Percentiles rank a stretch among this genome's conserved stretches.
Evolutionary conservation across 1,284 basidiomycete genomes (phyloP).

Genomic region (Cryptococcus sp.): DNA sequence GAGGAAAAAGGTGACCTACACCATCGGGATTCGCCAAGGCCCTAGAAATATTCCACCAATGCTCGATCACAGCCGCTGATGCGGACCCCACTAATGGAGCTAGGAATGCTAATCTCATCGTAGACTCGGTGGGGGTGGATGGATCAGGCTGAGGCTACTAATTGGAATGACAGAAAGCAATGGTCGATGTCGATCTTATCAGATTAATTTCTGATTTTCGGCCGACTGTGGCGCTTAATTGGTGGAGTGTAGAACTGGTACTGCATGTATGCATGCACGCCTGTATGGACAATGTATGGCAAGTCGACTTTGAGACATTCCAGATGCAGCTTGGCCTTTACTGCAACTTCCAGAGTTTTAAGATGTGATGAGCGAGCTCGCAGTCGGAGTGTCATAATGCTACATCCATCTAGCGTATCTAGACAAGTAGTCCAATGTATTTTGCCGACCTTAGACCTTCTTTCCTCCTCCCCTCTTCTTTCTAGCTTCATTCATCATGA

Average conservation of each 20-base stretch:
- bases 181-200: not conserved
- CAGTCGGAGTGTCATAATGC: no score
- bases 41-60: conserved; percentile 50
- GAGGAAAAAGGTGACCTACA: conserved; percentile 34
- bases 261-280: no score
- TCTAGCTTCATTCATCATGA: conserved; percentile 68
- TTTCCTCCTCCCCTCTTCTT: conserved; percentile 49
- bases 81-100: not conserved
- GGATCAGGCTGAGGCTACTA: no score
- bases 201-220: no score
- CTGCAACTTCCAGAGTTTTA: no score
- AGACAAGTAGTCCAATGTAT: not conserved
- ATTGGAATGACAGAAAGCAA: not conserved
- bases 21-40: conserved; percentile 47
- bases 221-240: no score
- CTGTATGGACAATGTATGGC: no score
- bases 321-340: no score
- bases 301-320: no score
- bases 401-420: not conserved
- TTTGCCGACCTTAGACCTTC: conserved; percentile 29
- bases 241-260: no score
- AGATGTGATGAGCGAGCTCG: no score
- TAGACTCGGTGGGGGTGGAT: no score
- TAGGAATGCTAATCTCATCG: not conserved
- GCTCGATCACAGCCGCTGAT: conserved; percentile 39